Base-by-base conservation (phyloP, 192 early-diverging fungal genomes). In the Backusella morwellensis region DNA sequence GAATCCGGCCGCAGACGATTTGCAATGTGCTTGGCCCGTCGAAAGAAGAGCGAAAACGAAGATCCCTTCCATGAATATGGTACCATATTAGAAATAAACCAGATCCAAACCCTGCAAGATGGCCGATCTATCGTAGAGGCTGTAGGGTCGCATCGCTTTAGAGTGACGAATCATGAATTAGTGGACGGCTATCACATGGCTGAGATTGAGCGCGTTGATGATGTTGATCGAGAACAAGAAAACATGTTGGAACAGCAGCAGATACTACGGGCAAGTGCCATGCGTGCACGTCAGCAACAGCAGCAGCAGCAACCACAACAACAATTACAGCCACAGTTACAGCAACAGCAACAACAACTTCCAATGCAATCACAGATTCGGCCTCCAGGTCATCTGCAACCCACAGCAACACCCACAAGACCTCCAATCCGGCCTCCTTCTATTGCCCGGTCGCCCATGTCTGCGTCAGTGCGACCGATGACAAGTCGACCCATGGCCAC, bases 111-210 rank as follows among this genome's bases (percentile, higher is more conserved):
- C 21, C 67, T 88, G 6, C 72, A 66, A 0, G 87, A 88, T 70
- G 88, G 87, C 11, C 81, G 87, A 32, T 83, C 80, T 4, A 40
- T 90, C 11, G 86, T 90, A 0, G 84, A 88, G 74, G 83, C 86
- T 15, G 69, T 84, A 38, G 88, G 87, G 6, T 59, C 84, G 1
- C 82, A 79, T 50, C 80, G 85, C 11, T 88, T 88, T 63, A 78
- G 78, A 42, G 75, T 90, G 6, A 19, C 81, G 29, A 79, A 78
- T 23, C 75, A 77, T 52, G 54, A 77, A 9, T 70, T 75, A 26
- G 72, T 77, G 50, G 86, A 90, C n/a, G 86, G 85, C 0, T 90
- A 85, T 69, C 78, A 82, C 47, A 75, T 81, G 9, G 88, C 82
- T 14, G 78, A 76, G 1, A 71, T 87, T 2, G 85, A 90, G 35